These are phyloP conservation scores for Parachaetomium inaequale DNA, from an alignment of 495 filamentous ascomycete species.

Conservation along the genomic window DNA sequence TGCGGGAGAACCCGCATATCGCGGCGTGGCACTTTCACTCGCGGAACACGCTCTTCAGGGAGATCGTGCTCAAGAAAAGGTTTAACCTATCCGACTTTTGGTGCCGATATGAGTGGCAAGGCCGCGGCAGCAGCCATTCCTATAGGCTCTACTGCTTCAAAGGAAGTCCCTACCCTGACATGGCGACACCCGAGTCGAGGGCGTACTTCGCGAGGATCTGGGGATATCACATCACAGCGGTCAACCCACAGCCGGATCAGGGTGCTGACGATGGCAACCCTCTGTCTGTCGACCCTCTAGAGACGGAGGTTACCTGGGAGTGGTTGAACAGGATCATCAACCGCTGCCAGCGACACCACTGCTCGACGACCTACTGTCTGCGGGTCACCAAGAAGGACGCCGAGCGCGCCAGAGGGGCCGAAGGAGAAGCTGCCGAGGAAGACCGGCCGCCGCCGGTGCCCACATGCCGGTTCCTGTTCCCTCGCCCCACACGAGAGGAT, in stretches of 20 bases:
- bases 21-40: constrained; percentile 9
- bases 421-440: neutral
- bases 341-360: constrained; percentile 3
- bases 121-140: constrained; percentile 6
- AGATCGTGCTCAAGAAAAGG: constrained; percentile 5
- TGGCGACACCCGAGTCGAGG: constrained; percentile 8
- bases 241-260: constrained; percentile 5
- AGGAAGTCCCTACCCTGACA: neutral
- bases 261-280: constrained; percentile 6
- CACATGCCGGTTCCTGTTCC: constrained; percentile 9
- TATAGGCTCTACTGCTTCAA: constrained; percentile 3
- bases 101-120: constrained; percentile 9
- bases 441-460: neutral
- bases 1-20: constrained; percentile 13
- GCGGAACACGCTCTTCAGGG: constrained; percentile 1
- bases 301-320: constrained; percentile 1
- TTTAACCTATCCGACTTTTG: constrained; percentile 7
- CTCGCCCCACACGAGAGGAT: neutral
- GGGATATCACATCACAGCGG: constrained; percentile 10
- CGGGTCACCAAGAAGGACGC: constrained; percentile 3
- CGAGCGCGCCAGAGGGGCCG: neutral
- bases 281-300: constrained; percentile 4
- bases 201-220: constrained; percentile 8
- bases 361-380: neutral
- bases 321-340: constrained; percentile 7